phyloP scores from a whole-genome alignment of 1,284 basidiomycete species.

The Agaricales sp. region DNA sequence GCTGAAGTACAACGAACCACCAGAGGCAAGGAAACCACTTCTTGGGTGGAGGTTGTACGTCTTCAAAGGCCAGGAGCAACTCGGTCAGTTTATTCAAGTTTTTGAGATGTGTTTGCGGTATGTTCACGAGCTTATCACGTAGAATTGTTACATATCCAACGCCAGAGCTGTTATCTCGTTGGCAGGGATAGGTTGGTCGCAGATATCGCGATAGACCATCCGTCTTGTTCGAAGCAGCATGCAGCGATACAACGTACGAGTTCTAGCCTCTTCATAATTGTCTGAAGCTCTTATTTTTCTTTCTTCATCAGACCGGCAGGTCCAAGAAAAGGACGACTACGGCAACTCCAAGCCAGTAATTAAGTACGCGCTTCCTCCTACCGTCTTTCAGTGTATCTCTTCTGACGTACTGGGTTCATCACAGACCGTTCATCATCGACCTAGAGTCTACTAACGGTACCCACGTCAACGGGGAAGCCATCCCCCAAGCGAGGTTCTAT shows the following conservation, averaged over 20 bases:
- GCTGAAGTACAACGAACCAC: constrained; percentile 97
- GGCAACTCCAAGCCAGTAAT: constrained; percentile 68
- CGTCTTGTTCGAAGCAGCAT: constrained; percentile 97
- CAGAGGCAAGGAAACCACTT: constrained; percentile 89
- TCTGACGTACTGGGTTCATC: constrained; percentile 8
- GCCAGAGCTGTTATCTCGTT: constrained; percentile 91
- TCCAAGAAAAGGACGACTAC: constrained; percentile 82
- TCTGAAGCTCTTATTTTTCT: neutral
- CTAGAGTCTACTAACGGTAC: constrained; percentile 96
- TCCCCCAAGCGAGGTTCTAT: constrained; percentile 85
- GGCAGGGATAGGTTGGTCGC: constrained; percentile 84
- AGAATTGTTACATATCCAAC: constrained; percentile 87
- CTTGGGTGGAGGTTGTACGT: constrained; percentile 93
- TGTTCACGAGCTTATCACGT: constrained; percentile 1
- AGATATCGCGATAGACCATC: constrained; percentile 90
- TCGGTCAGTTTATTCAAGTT: constrained; percentile 46
- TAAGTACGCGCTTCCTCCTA: constrained; percentile 49
- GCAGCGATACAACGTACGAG: constrained; percentile 85
- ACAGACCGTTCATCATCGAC: constrained; percentile 90
- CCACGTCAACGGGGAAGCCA: constrained; percentile 77
- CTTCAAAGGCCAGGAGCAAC: constrained; percentile 90
- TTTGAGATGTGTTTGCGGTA: constrained; percentile 7
- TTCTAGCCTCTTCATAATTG: constrained; percentile 3
- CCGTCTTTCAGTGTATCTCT: constrained; percentile 4
- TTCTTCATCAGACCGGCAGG: constrained; percentile 56